These are phyloP conservation scores for Nectriaceae sp. DNA, from an alignment of 2,329 filamentous ascomycete species.

Conservation along the genomic window DNA sequence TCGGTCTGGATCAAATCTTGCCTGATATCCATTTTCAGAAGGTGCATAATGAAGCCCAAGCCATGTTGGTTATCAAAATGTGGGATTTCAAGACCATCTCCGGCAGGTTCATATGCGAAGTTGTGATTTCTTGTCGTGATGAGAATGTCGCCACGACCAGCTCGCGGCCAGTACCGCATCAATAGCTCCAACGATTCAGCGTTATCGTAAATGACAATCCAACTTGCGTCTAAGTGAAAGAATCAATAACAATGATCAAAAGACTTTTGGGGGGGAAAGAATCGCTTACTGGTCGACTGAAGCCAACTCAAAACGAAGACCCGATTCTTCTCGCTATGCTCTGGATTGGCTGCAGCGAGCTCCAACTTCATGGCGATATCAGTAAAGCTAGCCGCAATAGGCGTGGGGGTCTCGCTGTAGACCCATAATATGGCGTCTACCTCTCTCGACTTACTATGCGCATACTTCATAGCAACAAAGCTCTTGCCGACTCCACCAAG, in stretches of 20 bases:
- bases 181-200: conserved; percentile 10
- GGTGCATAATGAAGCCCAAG: conserved; percentile 5
- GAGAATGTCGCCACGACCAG: conserved; percentile 2
- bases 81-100: conserved; percentile 6
- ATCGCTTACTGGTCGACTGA: conserved; percentile 9
- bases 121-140: conserved; percentile 12
- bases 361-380: conserved; percentile 14
- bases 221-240: conserved; percentile 4
- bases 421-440: conserved; percentile 12
- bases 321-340: conserved; percentile 8
- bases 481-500: conserved; percentile 15
- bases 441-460: not conserved
- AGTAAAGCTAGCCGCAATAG: conserved; percentile 14
- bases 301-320: conserved; percentile 12
- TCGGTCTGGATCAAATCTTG: not conserved
- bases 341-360: conserved; percentile 1
- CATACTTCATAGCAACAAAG: conserved; percentile 8
- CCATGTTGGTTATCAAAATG: conserved; percentile 8
- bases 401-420: conserved; percentile 3
- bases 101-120: conserved; percentile 5
- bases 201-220: conserved; percentile 15
- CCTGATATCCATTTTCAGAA: conserved; percentile 3
- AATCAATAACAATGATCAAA: no score
- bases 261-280: no score
- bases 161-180: conserved; percentile 8